Evolutionary conservation across 2,329 filamentous ascomycete species (phyloP), one percentile per base, ranked within the genome.

Genomic region (Didymella arachidicola): DNA sequence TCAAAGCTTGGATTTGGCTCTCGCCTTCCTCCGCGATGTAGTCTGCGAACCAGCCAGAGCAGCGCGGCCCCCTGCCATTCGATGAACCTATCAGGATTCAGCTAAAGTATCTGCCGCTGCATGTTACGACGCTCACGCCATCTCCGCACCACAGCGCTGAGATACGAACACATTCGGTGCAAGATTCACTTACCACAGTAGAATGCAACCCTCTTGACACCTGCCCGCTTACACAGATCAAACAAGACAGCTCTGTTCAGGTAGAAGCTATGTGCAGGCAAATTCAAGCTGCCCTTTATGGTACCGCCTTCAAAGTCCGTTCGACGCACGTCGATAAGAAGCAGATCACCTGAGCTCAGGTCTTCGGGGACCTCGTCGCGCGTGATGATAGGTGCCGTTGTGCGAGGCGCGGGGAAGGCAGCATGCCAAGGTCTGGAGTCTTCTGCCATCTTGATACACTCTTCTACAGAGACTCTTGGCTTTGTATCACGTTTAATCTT

Each of bases 211-310:
- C 76, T 75, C 54, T 77, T 78, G 16, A 82, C 73, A 36, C 79
- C 79, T 7, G 79, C 76, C 49, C 80, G 73, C 60, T 78, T 79
- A 50, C 77, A 79, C 30, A 82, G 60, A 52, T 79, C 72, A 38
- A 79, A 79, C 52, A 82, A 67, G n/a, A 77, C 76, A 1, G 70
- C 78, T 41, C 77, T 68, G 61, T 81, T 81, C 75, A 77, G 72
- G 67, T 77, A 81, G 69, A 82, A 81, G 39, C 75, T 77, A 48
- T 82, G 79, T 0, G 80, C 80, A n/a, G 80, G 80, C 39, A 82
- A 70, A 58, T 82, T 82, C 30, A 82, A 65, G 62, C 77, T 79
- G n/a, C 79, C 79, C 25, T 74, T 70, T 46, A 82, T 79, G 5
- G 73, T 68, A 14, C 80, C 80, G 34, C 80, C 80, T 53, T 79